phyloP scores from a whole-genome alignment of 331 rosid genomes.

The Phaseolus coccineus region DNA sequence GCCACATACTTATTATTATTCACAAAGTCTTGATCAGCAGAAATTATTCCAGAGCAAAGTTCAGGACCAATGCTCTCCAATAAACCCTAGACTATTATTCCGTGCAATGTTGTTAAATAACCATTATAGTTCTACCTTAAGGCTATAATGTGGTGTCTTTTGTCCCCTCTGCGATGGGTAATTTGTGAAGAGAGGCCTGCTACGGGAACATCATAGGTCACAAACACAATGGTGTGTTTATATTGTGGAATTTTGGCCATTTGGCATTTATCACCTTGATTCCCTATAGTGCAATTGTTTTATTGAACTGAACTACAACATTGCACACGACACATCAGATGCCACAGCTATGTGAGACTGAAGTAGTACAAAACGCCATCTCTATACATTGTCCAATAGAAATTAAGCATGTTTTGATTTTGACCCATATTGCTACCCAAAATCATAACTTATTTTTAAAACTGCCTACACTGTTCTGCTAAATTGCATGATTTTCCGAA shows the following conservation, averaged over 20 bases:
- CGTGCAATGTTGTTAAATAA: background rate
- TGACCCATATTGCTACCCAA: background rate
- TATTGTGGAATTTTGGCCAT: background rate
- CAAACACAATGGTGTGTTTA: too few species aligned
- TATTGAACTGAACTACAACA: too few species aligned
- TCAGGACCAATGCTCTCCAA: background rate
- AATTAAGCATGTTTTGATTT: background rate
- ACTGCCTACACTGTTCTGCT: background rate
- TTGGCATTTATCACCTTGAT: background rate
- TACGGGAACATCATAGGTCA: too few species aligned
- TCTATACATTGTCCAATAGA: background rate
- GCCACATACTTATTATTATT: background rate
- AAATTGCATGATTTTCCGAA: background rate
- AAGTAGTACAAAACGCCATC: background rate
- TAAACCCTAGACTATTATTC: background rate
- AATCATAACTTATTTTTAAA: background rate
- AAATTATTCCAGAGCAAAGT: slow-evolving; percentile 7
- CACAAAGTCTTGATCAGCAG: background rate
- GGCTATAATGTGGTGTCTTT: background rate
- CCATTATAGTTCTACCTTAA: background rate
- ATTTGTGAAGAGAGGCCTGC: too few species aligned
- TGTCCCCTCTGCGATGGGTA: background rate
- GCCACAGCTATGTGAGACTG: too few species aligned
- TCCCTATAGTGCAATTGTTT: too few species aligned
- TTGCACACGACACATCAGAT: too few species aligned